phyloP scores from a whole-genome alignment of 2,329 filamentous ascomycete species.

The Aspergillus ochraceoroseus region DNA sequence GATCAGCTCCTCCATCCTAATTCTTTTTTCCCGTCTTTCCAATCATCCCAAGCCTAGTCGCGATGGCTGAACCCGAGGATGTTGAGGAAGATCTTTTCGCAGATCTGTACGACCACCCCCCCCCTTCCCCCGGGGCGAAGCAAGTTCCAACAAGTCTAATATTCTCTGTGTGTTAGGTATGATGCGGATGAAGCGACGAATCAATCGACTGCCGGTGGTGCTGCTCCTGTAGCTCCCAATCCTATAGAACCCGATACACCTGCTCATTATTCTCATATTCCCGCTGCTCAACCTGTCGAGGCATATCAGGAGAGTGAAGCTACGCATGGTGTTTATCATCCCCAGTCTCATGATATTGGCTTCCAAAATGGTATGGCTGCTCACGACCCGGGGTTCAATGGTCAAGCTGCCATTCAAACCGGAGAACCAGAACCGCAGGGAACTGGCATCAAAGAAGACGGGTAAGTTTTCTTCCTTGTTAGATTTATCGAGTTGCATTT shows the following conservation, averaged over 20 bases:
- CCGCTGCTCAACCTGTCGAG: constrained; percentile 34
- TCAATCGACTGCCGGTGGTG: constrained; percentile 27
- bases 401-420: constrained; percentile 19
- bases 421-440: constrained; percentile 36
- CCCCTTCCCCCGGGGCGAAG: neutral
- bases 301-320: constrained; percentile 28
- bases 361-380: constrained; percentile 28
- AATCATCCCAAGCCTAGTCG: constrained; percentile 24
- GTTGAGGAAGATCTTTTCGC: constrained; percentile 94
- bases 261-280: constrained; percentile 30
- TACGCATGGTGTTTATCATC: constrained; percentile 21
- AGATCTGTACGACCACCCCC: constrained; percentile 64
- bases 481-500: neutral
- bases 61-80: constrained; percentile 74
- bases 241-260: constrained; percentile 30
- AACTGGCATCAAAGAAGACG: constrained; percentile 73
- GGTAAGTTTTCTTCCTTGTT: constrained; percentile 66
- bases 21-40: constrained; percentile 8
- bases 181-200: constrained; percentile 59
- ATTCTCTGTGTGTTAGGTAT: constrained; percentile 49
- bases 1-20: neutral
- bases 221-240: constrained; percentile 39
- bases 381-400: constrained; percentile 24
- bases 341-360: constrained; percentile 22
- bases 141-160: constrained; percentile 8